phyloP scores from a whole-genome alignment of 2,329 filamentous ascomycete genomes.

The Penicillium sp. region DNA sequence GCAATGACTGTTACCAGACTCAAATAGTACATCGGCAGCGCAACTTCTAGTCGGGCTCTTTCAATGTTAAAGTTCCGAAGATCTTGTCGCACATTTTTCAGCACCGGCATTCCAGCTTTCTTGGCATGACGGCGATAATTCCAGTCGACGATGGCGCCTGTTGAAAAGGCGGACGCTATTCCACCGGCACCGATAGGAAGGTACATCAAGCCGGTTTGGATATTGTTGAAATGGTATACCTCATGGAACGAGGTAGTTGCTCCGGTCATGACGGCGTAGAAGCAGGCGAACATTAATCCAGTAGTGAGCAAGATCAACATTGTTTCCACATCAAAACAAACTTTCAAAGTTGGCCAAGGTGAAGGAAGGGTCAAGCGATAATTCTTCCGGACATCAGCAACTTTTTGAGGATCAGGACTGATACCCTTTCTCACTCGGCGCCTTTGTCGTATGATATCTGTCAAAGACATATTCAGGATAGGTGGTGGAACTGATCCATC shows the following conservation, averaged over 20 bases:
- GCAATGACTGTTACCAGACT: slow-evolving; percentile 27
- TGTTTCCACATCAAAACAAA: slow-evolving; percentile 41
- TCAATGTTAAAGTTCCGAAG: slow-evolving; percentile 52
- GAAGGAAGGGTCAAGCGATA: slow-evolving; percentile 35
- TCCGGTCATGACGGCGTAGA: slow-evolving; percentile 49
- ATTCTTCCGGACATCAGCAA: slow-evolving; percentile 12
- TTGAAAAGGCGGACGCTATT: slow-evolving; percentile 27
- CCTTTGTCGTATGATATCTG: slow-evolving; percentile 21
- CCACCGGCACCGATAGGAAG: slow-evolving; percentile 31
- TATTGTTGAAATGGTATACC: slow-evolving; percentile 50
- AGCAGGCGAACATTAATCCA: slow-evolving; percentile 48
- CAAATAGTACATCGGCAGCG: slow-evolving; percentile 34
- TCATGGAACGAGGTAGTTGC: slow-evolving; percentile 49
- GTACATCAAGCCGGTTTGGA: slow-evolving; percentile 46
- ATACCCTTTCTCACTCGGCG: slow-evolving; percentile 18
- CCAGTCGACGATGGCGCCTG: slow-evolving; percentile 65
- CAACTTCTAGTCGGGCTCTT: slow-evolving; percentile 35
- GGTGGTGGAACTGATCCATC: slow-evolving; percentile 36
- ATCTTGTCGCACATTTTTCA: slow-evolving; percentile 44
- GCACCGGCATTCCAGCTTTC: slow-evolving; percentile 61
- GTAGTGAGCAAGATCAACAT: slow-evolving; percentile 39
- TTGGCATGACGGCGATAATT: slow-evolving; percentile 71
- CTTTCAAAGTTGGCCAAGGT: slow-evolving; percentile 37
- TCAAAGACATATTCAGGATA: slow-evolving; percentile 23
- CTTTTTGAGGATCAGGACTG: slow-evolving; percentile 2